phyloP scores from a whole-genome alignment of 2,329 filamentous ascomycete genomes.

The Nemania sp. region DNA sequence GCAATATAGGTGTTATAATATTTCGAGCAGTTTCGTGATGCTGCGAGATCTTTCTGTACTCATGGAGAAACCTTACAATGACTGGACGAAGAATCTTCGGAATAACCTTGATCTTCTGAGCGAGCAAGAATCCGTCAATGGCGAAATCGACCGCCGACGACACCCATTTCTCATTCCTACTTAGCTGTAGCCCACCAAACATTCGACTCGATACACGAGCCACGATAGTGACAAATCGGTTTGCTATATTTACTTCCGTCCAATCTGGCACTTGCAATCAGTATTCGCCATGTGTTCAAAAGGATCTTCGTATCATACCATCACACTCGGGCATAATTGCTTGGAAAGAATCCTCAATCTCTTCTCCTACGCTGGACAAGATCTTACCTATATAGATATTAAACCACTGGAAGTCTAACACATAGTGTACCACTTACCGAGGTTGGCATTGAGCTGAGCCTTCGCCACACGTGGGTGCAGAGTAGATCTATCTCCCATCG shows the following conservation, averaged over 20 bases:
- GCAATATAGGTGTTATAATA: too few species aligned
- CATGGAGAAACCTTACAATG: too few species aligned
- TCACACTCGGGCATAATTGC: background rate
- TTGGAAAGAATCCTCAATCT: background rate
- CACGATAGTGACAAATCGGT: background rate
- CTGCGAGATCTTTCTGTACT: too few species aligned
- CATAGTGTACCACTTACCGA: too few species aligned
- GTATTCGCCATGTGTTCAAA: too few species aligned
- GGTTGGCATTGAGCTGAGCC: background rate
- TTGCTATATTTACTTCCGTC: background rate
- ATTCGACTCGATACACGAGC: slow-evolving; percentile 22
- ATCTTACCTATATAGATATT: too few species aligned
- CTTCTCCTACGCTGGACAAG: background rate
- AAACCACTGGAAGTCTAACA: too few species aligned
- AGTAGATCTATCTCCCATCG: background rate
- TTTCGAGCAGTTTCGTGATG: too few species aligned
- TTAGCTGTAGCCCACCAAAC: slow-evolving; percentile 41
- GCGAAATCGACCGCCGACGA: slow-evolving; percentile 48
- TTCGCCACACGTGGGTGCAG: background rate
- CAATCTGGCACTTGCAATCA: too few species aligned
- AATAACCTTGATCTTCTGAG: slow-evolving; percentile 43
- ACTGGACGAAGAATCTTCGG: too few species aligned
- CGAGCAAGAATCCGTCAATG: slow-evolving; percentile 47
- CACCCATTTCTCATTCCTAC: slow-evolving; percentile 49
- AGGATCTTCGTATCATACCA: too few species aligned